Conservation (phyloP, 805 yeast genomes). For the Myxozyma monticola region DNA sequence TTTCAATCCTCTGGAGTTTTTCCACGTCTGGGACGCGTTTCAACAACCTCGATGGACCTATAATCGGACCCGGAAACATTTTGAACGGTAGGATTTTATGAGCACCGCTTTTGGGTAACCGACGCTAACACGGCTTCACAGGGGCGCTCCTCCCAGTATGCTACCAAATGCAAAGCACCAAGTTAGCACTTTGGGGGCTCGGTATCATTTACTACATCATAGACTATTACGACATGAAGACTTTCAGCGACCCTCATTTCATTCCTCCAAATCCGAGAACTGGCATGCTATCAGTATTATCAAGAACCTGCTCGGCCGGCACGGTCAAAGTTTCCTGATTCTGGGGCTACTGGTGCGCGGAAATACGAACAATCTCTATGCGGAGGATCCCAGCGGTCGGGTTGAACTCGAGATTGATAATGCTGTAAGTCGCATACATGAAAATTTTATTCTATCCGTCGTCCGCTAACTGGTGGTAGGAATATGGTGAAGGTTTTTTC, state of each 20-base stretch:
- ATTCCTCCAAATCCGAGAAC: constrained; percentile 34
- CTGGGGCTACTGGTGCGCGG: constrained; percentile 73
- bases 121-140: not conserved
- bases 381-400: constrained; percentile 79
- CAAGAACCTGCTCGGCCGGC: constrained; percentile 83
- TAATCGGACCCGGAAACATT: constrained; percentile 51
- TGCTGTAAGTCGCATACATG: constrained; percentile 39
- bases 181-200: constrained; percentile 35
- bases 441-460: not conserved
- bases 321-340: constrained; percentile 69
- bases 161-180: constrained; percentile 49
- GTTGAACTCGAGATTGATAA: constrained; percentile 60
- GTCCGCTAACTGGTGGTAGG: constrained; percentile 35
- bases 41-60: constrained; percentile 66
- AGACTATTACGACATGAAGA: constrained; percentile 72
- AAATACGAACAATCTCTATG: constrained; percentile 63
- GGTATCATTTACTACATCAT: constrained; percentile 62
- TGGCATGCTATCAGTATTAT: constrained; percentile 58
- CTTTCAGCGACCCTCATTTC: constrained; percentile 58
- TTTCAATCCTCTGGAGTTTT: constrained; percentile 50
- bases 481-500: constrained; percentile 62
- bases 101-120: too few species aligned
- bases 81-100: constrained; percentile 19
- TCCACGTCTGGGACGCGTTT: constrained; percentile 61
- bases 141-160: constrained; percentile 19